Percentiles rank a stretch among this genome's conserved stretches.
Conservation (phyloP, 164 flowering plant genomes). For the Annona cherimola region DNA sequence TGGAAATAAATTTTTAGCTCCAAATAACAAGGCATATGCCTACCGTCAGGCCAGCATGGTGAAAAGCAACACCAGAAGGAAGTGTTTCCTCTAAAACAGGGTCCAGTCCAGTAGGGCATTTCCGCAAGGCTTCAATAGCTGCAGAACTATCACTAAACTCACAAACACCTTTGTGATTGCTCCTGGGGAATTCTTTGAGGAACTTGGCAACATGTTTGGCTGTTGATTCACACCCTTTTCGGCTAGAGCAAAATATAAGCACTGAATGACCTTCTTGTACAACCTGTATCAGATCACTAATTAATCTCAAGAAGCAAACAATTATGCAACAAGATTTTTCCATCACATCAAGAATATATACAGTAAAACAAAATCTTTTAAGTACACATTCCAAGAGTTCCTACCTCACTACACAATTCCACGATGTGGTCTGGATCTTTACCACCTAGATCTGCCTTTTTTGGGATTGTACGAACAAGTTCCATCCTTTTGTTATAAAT, state of each 20-base stretch:
- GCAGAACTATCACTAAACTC: slow-evolving; percentile 55
- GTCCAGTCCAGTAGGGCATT: slow-evolving; percentile 84
- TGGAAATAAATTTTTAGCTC: slow-evolving; percentile 6
- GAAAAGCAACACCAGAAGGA: slow-evolving; percentile 94
- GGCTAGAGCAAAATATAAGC: slow-evolving; percentile 85
- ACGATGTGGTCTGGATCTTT: slow-evolving; percentile 96
- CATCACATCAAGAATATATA: not conserved
- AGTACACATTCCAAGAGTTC: not conserved
- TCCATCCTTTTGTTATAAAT: slow-evolving; percentile 73
- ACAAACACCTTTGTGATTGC: slow-evolving; percentile 26
- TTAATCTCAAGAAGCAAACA: not conserved
- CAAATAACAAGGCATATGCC: slow-evolving; percentile 5
- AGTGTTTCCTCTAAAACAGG: slow-evolving; percentile 82
- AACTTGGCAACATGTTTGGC: slow-evolving; percentile 80
- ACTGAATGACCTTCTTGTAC: slow-evolving; percentile 97
- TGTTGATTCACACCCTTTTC: slow-evolving; percentile 97
- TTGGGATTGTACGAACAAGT: slow-evolving; percentile 60
- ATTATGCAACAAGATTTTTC: not conserved
- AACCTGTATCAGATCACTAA: slow-evolving; percentile 37
- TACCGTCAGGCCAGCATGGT: slow-evolving; percentile 99
- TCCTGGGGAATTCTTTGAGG: slow-evolving; percentile 44
- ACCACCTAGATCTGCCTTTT: slow-evolving; percentile 75
- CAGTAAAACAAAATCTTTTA: not conserved
- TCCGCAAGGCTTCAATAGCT: slow-evolving; percentile 75
- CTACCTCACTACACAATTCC: slow-evolving; percentile 91